phyloP scores from a whole-genome alignment of 371 early-diverging fungal species.

The Basidiobolus meristosporus region DNA sequence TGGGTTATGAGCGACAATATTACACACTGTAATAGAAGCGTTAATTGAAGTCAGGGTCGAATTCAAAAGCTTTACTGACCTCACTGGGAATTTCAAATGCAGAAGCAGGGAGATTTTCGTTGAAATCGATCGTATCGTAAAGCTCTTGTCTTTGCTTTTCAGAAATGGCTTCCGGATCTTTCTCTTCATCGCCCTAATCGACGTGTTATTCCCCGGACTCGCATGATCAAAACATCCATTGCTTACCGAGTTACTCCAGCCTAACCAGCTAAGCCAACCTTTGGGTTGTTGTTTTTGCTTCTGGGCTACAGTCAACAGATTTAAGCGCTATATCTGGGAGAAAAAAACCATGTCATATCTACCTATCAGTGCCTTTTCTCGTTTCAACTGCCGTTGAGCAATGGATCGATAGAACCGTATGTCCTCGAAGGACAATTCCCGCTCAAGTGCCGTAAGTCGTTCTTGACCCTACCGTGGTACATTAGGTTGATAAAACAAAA shows the following conservation, averaged over 20 bases:
- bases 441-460: conserved; percentile 53
- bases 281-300: neutral
- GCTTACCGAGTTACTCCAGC: too few species aligned
- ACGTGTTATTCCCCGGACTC: too few species aligned
- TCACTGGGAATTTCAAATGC: conserved; percentile 62
- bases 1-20: conserved; percentile 40
- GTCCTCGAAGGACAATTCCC: conserved; percentile 67
- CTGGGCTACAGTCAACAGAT: neutral
- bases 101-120: conserved; percentile 52
- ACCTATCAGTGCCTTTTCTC: conserved; percentile 34
- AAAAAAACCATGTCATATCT: too few species aligned
- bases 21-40: conserved; percentile 18
- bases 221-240: too few species aligned
- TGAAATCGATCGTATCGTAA: conserved; percentile 88
- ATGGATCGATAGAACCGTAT: conserved; percentile 73
- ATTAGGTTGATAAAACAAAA: neutral
- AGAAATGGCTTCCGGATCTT: conserved; percentile 22
- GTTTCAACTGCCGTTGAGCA: conserved; percentile 47
- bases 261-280: conserved; percentile 20
- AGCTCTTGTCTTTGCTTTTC: conserved; percentile 71
- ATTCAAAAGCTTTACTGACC: conserved; percentile 9
- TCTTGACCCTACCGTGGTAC: conserved; percentile 15
- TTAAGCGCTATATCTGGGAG: too few species aligned
- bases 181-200: conserved; percentile 38
- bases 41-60: neutral